Evolutionary conservation across 768 basidiomycete genomes (phyloP), one percentile per base, ranked within the genome.

Genomic region (Tephrocybe sp.): DNA sequence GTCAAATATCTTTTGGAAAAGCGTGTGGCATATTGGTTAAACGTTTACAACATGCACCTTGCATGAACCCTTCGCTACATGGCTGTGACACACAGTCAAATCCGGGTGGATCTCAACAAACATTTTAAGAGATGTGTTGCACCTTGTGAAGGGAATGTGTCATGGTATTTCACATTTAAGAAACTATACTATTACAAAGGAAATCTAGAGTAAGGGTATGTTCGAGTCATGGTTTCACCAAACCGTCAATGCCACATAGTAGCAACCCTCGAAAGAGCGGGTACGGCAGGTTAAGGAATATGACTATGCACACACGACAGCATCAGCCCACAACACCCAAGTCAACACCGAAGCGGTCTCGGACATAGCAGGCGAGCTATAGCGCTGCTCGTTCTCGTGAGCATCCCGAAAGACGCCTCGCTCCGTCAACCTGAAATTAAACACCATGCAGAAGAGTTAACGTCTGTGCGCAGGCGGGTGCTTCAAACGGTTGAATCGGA

Each of bases 251-350:
- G 85, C 80, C 78, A 86, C 86, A 79, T 86, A 86, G 83, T 85
- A 73, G 77, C 85, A 74, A 68, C 66, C 60, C 64, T 62, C 48
- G 50, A 64, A 63, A 61, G 66, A 60, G 69, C 65, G 68, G 65
- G 71, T 86, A 85, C 85, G 81, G 85, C 74, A 82, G 80, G 82
- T 84, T 76, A 74, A 85, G 85, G 83, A 86, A 89, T 88, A 89
- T 89, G 80, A 86, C 82, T 83, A 82, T 76, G 73, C 78, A 59
- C 64, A 64, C 56, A 48, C 55, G 11, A 48, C 45, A 45, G 69
- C 63, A 56, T 56, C 76, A 73, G 66, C 75, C 74, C 75, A 64
- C 68, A 57, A 60, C 61, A 58, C 60, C 62, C 77, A 74, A 80
- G 71, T 83, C 83, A 65, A 85, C 80, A 11, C 28, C 28, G 28